These are phyloP conservation scores for Calophaca sinica DNA, from an alignment of 306 rosid species.

Conservation along the genomic window DNA sequence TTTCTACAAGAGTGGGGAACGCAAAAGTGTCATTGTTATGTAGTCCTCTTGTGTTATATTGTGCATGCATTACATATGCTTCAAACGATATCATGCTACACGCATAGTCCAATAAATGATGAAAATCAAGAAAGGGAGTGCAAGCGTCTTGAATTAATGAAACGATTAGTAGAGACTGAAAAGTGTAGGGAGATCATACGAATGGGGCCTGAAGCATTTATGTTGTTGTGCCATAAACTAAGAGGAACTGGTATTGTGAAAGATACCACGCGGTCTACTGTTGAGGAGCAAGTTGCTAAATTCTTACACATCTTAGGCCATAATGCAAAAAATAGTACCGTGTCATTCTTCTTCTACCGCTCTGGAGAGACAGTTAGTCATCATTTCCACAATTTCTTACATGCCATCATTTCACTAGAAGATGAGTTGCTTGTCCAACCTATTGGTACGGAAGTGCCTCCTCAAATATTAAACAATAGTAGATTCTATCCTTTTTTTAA, in stretches of 20 bases:
- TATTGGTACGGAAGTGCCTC: neutral
- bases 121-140: neutral
- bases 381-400: neutral
- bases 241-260: neutral
- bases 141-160: neutral
- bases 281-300: too few relatives aligned
- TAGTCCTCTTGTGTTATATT: too few relatives aligned
- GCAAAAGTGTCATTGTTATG: neutral
- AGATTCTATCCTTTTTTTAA: conserved; percentile 6
- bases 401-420: neutral
- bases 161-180: too few relatives aligned
- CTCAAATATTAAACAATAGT: neutral
- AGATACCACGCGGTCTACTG: neutral
- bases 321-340: neutral
- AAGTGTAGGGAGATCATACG: neutral
- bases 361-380: neutral
- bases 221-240: neutral
- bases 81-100: too few relatives aligned
- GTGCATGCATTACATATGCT: too few relatives aligned
- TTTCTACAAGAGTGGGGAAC: too few relatives aligned
- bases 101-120: neutral
- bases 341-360: neutral
- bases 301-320: neutral
- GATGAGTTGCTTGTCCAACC: conserved; percentile 17
- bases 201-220: neutral